Evolutionary conservation across 192 early-diverging fungal genomes (phyloP).

Genomic region (Coemansia sp.): DNA sequence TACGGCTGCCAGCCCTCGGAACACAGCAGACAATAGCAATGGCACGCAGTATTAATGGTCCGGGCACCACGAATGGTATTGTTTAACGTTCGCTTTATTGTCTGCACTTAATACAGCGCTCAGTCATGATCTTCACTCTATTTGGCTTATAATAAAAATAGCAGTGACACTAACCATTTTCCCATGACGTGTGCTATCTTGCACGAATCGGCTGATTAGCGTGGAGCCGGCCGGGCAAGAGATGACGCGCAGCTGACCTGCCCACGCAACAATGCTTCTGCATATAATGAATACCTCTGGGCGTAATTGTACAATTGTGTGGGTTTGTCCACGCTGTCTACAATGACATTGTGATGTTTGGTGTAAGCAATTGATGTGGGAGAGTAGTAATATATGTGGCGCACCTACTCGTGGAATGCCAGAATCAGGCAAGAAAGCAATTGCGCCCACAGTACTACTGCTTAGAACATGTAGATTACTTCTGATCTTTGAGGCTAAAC

Average conservation of each 20-base stretch:
- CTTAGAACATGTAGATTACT: neutral
- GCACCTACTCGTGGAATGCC: neutral
- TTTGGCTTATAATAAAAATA: neutral
- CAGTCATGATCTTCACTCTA: neutral
- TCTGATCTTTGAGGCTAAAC: neutral
- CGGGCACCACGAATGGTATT: neutral
- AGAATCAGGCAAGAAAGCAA: neutral
- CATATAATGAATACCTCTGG: neutral
- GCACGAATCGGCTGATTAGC: neutral
- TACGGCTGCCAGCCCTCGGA: neutral
- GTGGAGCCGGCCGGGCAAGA: neutral
- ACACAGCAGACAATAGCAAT: neutral
- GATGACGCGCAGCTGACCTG: conserved; percentile 3
- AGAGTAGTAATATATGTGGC: neutral
- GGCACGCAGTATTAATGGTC: neutral
- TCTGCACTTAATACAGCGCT: neutral
- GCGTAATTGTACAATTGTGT: conserved; percentile 20
- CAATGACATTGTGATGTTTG: neutral
- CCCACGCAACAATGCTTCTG: neutral
- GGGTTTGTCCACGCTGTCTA: neutral
- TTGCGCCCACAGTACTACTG: neutral
- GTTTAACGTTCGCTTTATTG: neutral
- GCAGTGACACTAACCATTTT: neutral
- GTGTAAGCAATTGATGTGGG: no score
- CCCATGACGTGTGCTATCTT: neutral